Evolutionary conservation across 2,329 filamentous ascomycete genomes (phyloP).

Genomic region (Colletotrichum gigasporum): DNA sequence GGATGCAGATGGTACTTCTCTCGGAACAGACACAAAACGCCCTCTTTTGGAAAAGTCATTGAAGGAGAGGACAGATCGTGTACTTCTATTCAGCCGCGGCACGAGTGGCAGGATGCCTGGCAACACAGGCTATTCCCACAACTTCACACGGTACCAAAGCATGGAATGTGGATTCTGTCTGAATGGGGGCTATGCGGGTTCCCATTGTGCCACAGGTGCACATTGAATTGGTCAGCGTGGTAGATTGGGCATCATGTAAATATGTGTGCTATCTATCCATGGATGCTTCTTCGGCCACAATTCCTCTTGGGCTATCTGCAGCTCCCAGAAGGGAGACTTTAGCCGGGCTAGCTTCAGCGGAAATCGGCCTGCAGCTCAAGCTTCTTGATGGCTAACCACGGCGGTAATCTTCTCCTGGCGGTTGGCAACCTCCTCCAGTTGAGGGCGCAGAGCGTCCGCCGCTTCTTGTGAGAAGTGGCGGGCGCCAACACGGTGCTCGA

Average conservation of each 20-base stretch:
- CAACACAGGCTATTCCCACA: neutral
- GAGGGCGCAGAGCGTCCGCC: conserved; percentile 27
- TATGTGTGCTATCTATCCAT: too few relatives aligned
- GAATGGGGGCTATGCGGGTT: too few relatives aligned
- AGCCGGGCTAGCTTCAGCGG: neutral
- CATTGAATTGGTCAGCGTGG: too few relatives aligned
- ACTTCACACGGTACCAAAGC: neutral
- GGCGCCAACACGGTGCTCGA: conserved; percentile 35
- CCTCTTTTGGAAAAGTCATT: neutral
- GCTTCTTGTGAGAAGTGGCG: conserved; percentile 30
- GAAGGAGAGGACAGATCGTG: too few relatives aligned
- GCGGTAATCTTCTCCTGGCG: conserved; percentile 27
- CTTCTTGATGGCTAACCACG: conserved; percentile 24
- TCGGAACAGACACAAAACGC: neutral
- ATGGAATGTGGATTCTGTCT: too few relatives aligned
- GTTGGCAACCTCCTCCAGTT: conserved; percentile 32
- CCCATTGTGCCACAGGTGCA: too few relatives aligned
- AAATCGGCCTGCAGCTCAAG: neutral
- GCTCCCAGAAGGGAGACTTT: too few relatives aligned
- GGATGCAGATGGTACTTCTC: neutral
- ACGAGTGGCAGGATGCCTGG: neutral
- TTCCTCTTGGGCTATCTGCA: too few relatives aligned
- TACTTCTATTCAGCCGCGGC: neutral
- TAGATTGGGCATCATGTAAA: too few relatives aligned
- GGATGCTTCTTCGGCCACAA: too few relatives aligned